Conservation (phyloP, 2,329 filamentous ascomycete genomes). For the Exutisphaerella laricina region DNA sequence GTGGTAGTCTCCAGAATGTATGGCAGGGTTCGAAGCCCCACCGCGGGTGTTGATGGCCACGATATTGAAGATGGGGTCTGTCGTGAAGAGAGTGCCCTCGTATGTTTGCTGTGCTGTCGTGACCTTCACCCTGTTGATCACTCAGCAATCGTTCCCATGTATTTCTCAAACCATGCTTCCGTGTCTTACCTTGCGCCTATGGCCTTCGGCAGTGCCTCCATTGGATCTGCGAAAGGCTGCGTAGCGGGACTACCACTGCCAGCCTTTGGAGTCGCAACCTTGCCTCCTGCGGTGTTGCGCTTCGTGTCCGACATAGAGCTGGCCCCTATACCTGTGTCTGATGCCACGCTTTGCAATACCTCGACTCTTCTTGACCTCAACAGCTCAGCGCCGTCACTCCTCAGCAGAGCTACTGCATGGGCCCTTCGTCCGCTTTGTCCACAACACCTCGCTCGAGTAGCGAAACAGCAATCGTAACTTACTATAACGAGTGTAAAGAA, state of each 20-base stretch:
- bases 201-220: conserved; percentile 53
- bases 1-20: conserved; percentile 52
- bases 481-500: conserved; percentile 1
- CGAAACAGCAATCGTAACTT: background rate
- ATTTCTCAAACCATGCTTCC: too few relatives aligned
- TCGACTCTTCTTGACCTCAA: background rate
- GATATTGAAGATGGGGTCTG: conserved; percentile 55
- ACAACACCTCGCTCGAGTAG: background rate
- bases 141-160: background rate
- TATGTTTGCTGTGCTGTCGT: conserved; percentile 49
- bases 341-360: background rate
- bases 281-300: conserved; percentile 51
- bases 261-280: conserved; percentile 48
- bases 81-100: conserved; percentile 59
- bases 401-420: conserved; percentile 2
- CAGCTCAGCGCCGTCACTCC: background rate
- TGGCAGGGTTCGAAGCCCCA: conserved; percentile 36
- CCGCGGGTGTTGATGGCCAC: conserved; percentile 55
- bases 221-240: conserved; percentile 42
- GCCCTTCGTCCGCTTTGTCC: background rate
- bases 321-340: too few relatives aligned
- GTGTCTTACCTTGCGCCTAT: conserved; percentile 55
- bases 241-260: conserved; percentile 23
- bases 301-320: conserved; percentile 37
- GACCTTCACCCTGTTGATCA: conserved; percentile 49